Evolutionary conservation across 495 filamentous ascomycete species (phyloP), one percentile per base, ranked within the genome.

Genomic region (Lichenothelia convexa): DNA sequence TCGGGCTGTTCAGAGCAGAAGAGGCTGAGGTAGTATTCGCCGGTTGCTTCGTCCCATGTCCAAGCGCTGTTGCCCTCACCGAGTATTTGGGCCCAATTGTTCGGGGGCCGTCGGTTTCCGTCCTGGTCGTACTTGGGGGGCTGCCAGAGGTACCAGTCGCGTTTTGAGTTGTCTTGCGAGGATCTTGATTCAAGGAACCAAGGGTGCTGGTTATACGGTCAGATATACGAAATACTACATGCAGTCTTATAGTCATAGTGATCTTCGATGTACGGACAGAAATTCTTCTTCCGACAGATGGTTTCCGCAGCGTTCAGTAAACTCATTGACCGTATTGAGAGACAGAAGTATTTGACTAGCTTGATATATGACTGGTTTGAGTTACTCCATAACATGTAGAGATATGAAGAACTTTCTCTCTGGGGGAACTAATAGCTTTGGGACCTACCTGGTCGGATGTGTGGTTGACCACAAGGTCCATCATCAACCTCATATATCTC

Each of bases 131-230:
- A 62, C 19, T 53, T 55, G 0, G 68, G 51, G 7, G 59, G 56
- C 36, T 61, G 59, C 70, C 70, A 74, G 46, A 73, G 67, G 35
- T 74, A 74, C 70, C 70, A 74, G 42, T 66, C 60, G 6, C 68
- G 62, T 32, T 73, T 72, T 6, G 67, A 45, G 34, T 49, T 59
- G 17, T 40, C 40, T 41, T 56, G 60, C 26, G 59, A 66, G 1
- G 53, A 55, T 3, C 62, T 55, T 1, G 66, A 70, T 21, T 69
- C 60, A 15, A 56, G 45, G 53, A 74, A 73, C 70, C 70, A 74
- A 4, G 49, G 49, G 42, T 74, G 70, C 48, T 70, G 41, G 24
- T 24, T 23, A 4, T 4, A n/a, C 13, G 30, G 5, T 21, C 35
- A 32, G 23, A 19, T 35, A 24, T 4, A 6, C 18, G 18, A 22